A percentile compares a stretch with the other conserved stretches of the same genome.
Conservation (phyloP, 2,329 filamentous ascomycete genomes). For the Sporothrix pallida region DNA sequence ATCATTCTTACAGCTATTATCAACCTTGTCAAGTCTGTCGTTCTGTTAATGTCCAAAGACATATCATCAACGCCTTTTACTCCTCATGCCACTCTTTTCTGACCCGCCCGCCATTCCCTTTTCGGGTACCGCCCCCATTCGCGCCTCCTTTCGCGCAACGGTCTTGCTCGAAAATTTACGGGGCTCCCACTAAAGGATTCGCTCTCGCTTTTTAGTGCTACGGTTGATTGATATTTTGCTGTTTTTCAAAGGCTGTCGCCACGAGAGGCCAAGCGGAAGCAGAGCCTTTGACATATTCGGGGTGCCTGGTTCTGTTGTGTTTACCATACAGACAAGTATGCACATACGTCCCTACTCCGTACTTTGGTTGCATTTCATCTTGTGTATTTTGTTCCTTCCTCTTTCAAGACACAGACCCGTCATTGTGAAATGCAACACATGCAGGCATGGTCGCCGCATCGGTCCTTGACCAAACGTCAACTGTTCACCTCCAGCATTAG, state of each 20-base stretch:
- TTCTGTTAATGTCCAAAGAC: neutral
- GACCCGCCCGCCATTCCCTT: slow-evolving; percentile 50
- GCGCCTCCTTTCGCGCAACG: slow-evolving; percentile 51
- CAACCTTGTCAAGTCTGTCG: no score
- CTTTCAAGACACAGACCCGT: neutral
- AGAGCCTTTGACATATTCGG: no score
- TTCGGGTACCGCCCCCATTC: slow-evolving; percentile 40
- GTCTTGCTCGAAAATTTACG: slow-evolving; percentile 53
- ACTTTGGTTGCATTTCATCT: no score
- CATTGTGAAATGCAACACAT: slow-evolving; percentile 23
- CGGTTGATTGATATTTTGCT: no score
- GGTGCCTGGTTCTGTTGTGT: no score
- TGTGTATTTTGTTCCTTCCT: slow-evolving; percentile 11
- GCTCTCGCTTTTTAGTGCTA: slow-evolving; percentile 42
- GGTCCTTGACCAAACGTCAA: slow-evolving; percentile 30
- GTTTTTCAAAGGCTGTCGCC: no score
- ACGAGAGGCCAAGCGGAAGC: no score
- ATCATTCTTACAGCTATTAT: no score
- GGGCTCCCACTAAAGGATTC: slow-evolving; percentile 55
- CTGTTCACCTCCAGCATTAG: neutral
- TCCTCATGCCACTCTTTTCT: slow-evolving; percentile 39
- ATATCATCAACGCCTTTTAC: slow-evolving; percentile 4
- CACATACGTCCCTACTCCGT: no score
- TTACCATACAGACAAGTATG: no score
- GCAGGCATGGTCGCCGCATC: slow-evolving; percentile 5